Conservation (phyloP, 768 basidiomycete species). For the Lyophyllum shimeji region DNA sequence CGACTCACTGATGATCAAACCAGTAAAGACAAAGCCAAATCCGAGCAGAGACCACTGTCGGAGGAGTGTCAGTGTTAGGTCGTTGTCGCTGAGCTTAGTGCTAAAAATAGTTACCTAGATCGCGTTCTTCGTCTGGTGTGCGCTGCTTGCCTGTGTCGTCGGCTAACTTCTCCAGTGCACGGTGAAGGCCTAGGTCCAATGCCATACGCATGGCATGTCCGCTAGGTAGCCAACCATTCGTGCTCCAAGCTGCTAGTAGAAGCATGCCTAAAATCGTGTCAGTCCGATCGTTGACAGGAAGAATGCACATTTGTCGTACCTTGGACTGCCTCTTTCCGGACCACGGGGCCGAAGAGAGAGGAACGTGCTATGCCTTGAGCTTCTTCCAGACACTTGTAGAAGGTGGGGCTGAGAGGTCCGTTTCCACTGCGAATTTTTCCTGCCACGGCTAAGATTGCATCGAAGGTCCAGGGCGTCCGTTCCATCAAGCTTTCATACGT, state of each 20-base stretch:
- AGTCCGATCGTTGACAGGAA: constrained; percentile 14
- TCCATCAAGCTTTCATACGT: constrained; percentile 91
- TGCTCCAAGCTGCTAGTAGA: constrained; percentile 89
- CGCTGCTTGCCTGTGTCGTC: constrained; percentile 69
- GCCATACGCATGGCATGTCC: constrained; percentile 98
- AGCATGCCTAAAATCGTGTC: constrained; percentile 67
- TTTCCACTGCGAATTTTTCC: constrained; percentile 91
- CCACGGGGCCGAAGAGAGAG: constrained; percentile 90
- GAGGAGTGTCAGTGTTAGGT: constrained; percentile 8
- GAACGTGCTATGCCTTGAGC: constrained; percentile 95
- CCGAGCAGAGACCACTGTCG: constrained; percentile 81
- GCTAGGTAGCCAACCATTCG: constrained; percentile 92
- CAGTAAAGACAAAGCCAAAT: constrained; percentile 95
- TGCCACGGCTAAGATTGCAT: constrained; percentile 90
- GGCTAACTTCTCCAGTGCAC: constrained; percentile 88
- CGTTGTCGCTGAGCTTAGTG: constrained; percentile 2
- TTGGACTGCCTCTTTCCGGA: constrained; percentile 93
- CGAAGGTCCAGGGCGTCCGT: constrained; percentile 94
- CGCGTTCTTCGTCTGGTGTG: constrained; percentile 81
- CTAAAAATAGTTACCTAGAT: constrained; percentile 58
- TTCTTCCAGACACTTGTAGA: constrained; percentile 91
- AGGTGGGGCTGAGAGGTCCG: constrained; percentile 79
- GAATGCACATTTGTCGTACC: constrained; percentile 43
- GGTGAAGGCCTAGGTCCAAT: constrained; percentile 88
- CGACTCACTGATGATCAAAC: constrained; percentile 90